Evolutionary conservation across 23 red algal genomes (phyloP).

Genomic region (Gracilaria domingensis): DNA sequence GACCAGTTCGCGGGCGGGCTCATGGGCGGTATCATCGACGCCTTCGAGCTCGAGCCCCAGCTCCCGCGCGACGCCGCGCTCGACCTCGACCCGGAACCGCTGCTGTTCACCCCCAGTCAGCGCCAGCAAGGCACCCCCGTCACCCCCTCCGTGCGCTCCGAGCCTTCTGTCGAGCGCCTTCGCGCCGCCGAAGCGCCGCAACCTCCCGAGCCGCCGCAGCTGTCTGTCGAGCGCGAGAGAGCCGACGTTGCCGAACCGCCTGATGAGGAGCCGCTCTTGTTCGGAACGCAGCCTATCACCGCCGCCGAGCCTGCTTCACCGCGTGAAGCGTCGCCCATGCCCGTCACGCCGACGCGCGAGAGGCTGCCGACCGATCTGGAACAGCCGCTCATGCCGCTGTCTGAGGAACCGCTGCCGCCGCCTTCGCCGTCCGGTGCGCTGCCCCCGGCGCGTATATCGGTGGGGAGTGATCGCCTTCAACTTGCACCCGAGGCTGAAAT

Average conservation of each 20-base stretch:
- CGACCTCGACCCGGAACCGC: slow-evolving; percentile 42
- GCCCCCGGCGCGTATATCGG: neutral
- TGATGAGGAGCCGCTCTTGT: neutral
- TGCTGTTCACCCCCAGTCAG: slow-evolving; percentile 69
- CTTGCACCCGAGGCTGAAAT: neutral
- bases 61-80: slow-evolving; percentile 23
- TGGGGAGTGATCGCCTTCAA: slow-evolving; percentile 2
- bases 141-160: slow-evolving; percentile 32
- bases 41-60: slow-evolving; percentile 33
- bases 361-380: neutral
- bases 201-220: neutral
- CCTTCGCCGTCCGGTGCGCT: neutral
- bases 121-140: slow-evolving; percentile 19
- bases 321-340: neutral
- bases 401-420: neutral
- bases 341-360: neutral
- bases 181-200: slow-evolving; percentile 1
- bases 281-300: neutral
- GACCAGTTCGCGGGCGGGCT: slow-evolving; percentile 59
- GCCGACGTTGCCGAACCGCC: neutral
- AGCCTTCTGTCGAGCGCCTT: slow-evolving; percentile 20
- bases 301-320: neutral
- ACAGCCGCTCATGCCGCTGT: neutral
- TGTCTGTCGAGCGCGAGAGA: slow-evolving; percentile 14
- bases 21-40: slow-evolving; percentile 57